These are phyloP conservation scores for Catunica adiposa DNA, from an alignment of 2,329 filamentous ascomycete species.

Conservation along the genomic window DNA sequence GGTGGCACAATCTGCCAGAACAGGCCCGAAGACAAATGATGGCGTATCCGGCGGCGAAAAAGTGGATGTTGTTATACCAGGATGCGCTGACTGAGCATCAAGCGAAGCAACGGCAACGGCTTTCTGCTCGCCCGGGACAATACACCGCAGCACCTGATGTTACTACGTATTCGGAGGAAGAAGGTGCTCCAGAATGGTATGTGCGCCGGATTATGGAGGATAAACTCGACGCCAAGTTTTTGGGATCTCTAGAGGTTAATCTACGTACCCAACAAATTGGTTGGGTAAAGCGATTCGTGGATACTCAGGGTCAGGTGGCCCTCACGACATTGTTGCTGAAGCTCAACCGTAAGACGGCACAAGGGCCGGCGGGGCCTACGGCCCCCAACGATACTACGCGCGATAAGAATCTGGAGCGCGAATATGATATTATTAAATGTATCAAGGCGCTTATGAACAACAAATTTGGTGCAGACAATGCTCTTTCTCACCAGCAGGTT, in stretches of 20 bases:
- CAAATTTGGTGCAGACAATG: conserved; percentile 96
- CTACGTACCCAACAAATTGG: conserved; percentile 89
- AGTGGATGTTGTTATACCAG: conserved; percentile 94
- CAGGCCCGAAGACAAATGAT: conserved; percentile 91
- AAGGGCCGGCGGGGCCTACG: conserved; percentile 39
- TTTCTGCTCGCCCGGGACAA: conserved; percentile 55
- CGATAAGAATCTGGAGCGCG: conserved; percentile 73
- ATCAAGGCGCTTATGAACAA: conserved; percentile 98
- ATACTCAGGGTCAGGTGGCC: conserved; percentile 92
- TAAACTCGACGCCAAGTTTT: conserved; percentile 74
- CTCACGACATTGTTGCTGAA: conserved; percentile 86
- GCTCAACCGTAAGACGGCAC: conserved; percentile 73
- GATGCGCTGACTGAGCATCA: conserved; percentile 87
- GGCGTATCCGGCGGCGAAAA: conserved; percentile 84
- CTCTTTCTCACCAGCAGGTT: conserved; percentile 74
- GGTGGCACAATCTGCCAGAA: conserved; percentile 92
- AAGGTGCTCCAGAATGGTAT: conserved; percentile 95
- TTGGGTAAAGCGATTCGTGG: conserved; percentile 93
- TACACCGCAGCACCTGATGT: conserved; percentile 49
- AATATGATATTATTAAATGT: conserved; percentile 97
- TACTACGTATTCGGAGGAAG: conserved; percentile 70
- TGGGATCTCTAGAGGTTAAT: conserved; percentile 87
- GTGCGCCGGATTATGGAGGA: conserved; percentile 95
- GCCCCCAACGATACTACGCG: conserved; percentile 36
- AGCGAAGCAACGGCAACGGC: conserved; percentile 77